These are phyloP conservation scores for Papiliotrema fonsecae DNA, from an alignment of 1,284 basidiomycete species.

Conservation along the genomic window DNA sequence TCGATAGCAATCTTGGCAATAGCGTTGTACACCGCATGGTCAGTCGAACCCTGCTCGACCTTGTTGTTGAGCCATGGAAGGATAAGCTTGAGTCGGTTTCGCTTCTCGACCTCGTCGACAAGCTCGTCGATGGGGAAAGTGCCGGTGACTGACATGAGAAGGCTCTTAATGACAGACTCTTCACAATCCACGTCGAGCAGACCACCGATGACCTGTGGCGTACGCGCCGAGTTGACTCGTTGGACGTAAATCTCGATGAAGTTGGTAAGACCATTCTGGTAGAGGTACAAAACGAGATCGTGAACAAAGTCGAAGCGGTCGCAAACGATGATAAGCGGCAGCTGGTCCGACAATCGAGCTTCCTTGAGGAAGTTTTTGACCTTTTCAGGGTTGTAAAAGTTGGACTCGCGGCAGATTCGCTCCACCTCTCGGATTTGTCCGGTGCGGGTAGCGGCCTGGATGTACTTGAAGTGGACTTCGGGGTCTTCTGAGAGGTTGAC, in stretches of 20 bases:
- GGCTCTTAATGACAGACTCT: slow-evolving; percentile 89
- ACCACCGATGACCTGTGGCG: slow-evolving; percentile 97
- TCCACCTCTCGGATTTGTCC: slow-evolving; percentile 99
- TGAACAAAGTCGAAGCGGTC: slow-evolving; percentile 99
- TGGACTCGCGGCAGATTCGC: slow-evolving; percentile 95
- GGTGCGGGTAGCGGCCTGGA: slow-evolving; percentile 96
- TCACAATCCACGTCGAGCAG: slow-evolving; percentile 98
- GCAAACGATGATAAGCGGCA: slow-evolving; percentile 99
- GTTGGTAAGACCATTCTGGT: slow-evolving; percentile 94
- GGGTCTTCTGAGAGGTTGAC: slow-evolving; percentile 95
- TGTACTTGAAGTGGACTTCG: slow-evolving; percentile 99
- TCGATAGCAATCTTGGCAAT: slow-evolving; percentile 98
- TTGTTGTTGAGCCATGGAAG: slow-evolving; percentile 94
- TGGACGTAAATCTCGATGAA: slow-evolving; percentile 99
- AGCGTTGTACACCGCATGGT: slow-evolving; percentile 91
- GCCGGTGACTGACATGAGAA: slow-evolving; percentile 89
- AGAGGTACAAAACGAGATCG: slow-evolving; percentile 96
- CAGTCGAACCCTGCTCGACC: slow-evolving; percentile 87
- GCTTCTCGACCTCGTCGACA: slow-evolving; percentile 92
- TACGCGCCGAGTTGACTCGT: slow-evolving; percentile 92
- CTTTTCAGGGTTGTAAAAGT: slow-evolving; percentile 98
- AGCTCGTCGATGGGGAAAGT: slow-evolving; percentile 98
- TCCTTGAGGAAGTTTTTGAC: slow-evolving; percentile 99
- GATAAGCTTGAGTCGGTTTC: slow-evolving; percentile 94
- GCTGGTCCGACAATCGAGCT: slow-evolving; percentile 91